A percentile compares a stretch with the other conserved stretches of the same genome.
Evolutionary conservation across 1,139 yeast species (phyloP).

Genomic region (Magnusiomyces suaveolens): DNA sequence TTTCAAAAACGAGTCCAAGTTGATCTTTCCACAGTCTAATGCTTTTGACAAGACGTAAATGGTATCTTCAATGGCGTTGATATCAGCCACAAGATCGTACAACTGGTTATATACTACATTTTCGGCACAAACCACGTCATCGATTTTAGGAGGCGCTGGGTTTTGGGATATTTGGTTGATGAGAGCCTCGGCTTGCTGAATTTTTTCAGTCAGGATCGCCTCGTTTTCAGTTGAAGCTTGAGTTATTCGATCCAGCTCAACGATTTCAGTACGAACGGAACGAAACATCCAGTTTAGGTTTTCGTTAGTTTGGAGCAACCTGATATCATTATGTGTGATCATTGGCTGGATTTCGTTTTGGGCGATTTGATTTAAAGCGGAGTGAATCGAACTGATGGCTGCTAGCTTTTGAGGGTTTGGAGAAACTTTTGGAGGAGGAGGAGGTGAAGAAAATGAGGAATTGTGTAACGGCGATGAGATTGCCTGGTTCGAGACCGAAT

Average conservation of each 20-base stretch:
- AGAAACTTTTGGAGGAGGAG: slow-evolving; percentile 20
- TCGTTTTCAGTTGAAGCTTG: slow-evolving; percentile 29
- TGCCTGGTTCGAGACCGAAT: background rate
- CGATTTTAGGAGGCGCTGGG: slow-evolving; percentile 33
- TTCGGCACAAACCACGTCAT: slow-evolving; percentile 39
- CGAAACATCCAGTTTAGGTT: slow-evolving; percentile 26
- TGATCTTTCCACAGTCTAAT: slow-evolving; percentile 39
- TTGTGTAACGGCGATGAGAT: no score
- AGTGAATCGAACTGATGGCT: slow-evolving; percentile 20
- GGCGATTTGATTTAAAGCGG: slow-evolving; percentile 9
- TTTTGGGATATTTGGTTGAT: slow-evolving; percentile 16
- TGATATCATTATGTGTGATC: slow-evolving; percentile 49
- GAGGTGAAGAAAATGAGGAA: slow-evolving; percentile 1
- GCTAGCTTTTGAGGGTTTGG: slow-evolving; percentile 24
- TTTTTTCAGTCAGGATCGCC: slow-evolving; percentile 26
- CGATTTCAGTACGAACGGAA: slow-evolving; percentile 52
- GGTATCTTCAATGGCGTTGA: slow-evolving; percentile 61
- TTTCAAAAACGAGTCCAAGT: slow-evolving; percentile 42
- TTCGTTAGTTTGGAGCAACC: slow-evolving; percentile 38
- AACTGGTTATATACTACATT: slow-evolving; percentile 45
- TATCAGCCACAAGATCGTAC: slow-evolving; percentile 58
- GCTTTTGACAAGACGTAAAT: slow-evolving; percentile 51
- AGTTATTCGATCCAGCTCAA: slow-evolving; percentile 59
- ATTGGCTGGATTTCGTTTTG: slow-evolving; percentile 28
- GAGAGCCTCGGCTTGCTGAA: slow-evolving; percentile 27